Base-by-base conservation (phyloP, 192 early-diverging fungal genomes). In the Rhizoclosmatium globosum region DNA sequence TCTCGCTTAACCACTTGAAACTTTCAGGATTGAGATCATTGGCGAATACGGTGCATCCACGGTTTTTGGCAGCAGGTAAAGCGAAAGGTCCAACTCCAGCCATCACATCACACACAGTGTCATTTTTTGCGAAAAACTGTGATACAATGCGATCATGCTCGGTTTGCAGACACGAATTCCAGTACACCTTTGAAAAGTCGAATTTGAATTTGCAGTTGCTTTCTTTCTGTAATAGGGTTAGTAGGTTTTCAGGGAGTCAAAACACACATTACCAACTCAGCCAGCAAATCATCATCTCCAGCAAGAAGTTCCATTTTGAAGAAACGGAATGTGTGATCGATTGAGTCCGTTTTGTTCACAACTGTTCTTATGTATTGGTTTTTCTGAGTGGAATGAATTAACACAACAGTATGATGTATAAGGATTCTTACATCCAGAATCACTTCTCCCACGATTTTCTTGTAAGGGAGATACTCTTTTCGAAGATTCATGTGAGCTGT, bases 11-110 rank as follows among this genome's bases (percentile, higher is more conserved):
- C 74, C 89, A 95, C 50, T 91, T 87, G 80, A 89, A 95, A 4
- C 96, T 97, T 7, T 85, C 85, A 15, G 98, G 98, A 82, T 99
- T 99, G 68, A 99, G 83, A 79, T 99, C 98, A 83, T 99, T 99
- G 38, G 96, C 96, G 89, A 96, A 98, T 7, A 99, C 97, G 58
- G 90, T 82, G 23, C 92, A 92, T 2, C 91, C 92, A 38, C 88
- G 88, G 60, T 83, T 86, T 83, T 93, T 95, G 1, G 94, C 94
- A 0, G 97, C 95, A 23, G 98, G 97, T 19, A 99, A 64, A 0
- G 96, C 95, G 86, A 98, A 99, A 17, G 98, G 98, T 0, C 87
- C 98, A 1, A 98, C 95, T n/a, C 98, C 98, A 9, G 94, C 97
- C 88, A 99, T 94, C 2, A 97, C 96, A 83, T 99, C 98, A 76